These are phyloP conservation scores for Geosmithia flava DNA, from an alignment of 2,329 filamentous ascomycete species.

Conservation along the genomic window DNA sequence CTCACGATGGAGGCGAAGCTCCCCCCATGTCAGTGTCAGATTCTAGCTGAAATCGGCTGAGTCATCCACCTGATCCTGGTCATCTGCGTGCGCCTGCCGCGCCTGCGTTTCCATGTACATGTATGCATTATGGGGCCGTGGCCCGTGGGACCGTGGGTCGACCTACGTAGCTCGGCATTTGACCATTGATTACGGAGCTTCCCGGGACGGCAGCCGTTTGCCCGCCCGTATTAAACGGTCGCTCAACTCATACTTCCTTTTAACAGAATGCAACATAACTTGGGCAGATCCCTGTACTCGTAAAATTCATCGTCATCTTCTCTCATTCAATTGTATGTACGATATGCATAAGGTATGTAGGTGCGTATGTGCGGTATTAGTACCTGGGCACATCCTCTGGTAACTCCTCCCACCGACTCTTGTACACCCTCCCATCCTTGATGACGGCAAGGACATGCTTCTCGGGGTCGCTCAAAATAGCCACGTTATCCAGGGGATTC, in stretches of 20 bases:
- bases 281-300: too few relatives aligned
- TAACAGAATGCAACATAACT: neutral
- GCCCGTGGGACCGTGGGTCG: neutral
- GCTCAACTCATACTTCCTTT: neutral
- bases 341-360: too few relatives aligned
- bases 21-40: too few relatives aligned
- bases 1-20: too few relatives aligned
- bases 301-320: too few relatives aligned
- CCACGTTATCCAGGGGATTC: conserved; percentile 44
- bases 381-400: conserved; percentile 4
- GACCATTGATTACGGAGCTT: neutral
- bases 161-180: neutral
- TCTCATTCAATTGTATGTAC: too few relatives aligned
- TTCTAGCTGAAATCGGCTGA: neutral
- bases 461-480: conserved; percentile 33
- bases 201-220: neutral
- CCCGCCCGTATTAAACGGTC: neutral
- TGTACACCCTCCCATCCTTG: conserved; percentile 35
- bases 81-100: neutral
- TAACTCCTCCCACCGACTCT: conserved; percentile 9
- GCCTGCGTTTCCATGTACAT: neutral
- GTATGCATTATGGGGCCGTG: too few relatives aligned
- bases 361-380: neutral
- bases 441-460: conserved; percentile 35
- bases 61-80: neutral